Evolutionary conservation across 805 yeast species (phyloP).

Genomic region (Candida odintsovae): DNA sequence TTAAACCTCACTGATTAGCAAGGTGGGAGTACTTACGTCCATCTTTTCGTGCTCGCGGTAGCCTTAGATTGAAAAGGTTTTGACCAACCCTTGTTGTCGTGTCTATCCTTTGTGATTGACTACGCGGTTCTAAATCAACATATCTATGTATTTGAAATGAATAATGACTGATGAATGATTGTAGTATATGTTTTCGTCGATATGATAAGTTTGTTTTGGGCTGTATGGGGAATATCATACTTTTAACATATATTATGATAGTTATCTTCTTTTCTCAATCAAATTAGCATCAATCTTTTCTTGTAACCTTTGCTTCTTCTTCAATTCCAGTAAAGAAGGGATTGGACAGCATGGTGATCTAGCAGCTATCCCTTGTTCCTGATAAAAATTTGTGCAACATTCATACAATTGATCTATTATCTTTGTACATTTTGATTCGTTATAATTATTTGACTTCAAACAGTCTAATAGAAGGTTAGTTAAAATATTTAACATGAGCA

Average conservation of each 20-base stretch:
- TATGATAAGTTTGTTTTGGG: no score
- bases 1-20: slow-evolving; percentile 27
- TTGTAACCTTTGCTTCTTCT: slow-evolving; percentile 56
- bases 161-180: not conserved
- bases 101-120: slow-evolving; percentile 35
- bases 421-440: slow-evolving; percentile 70
- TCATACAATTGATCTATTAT: slow-evolving; percentile 64
- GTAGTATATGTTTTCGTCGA: no score
- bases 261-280: slow-evolving; percentile 17
- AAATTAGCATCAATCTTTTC: slow-evolving; percentile 57
- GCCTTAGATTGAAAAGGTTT: slow-evolving; percentile 60
- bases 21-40: slow-evolving; percentile 12
- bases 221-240: no score
- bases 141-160: slow-evolving; percentile 9
- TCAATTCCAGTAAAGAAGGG: slow-evolving; percentile 53
- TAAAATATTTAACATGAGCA: no score
- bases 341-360: slow-evolving; percentile 76
- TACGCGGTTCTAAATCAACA: slow-evolving; percentile 79
- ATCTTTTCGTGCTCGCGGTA: slow-evolving; percentile 85
- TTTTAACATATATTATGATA: no score
- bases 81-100: slow-evolving; percentile 49
- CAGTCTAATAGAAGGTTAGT: slow-evolving; percentile 41
- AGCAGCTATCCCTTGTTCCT: slow-evolving; percentile 50
- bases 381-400: slow-evolving; percentile 69
- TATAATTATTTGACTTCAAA: slow-evolving; percentile 50